Percentiles rank a stretch among this genome's conserved stretches.
These are phyloP conservation scores for Exophiala oligosperma DNA, from an alignment of 2,329 filamentous ascomycete species.

Conservation along the genomic window DNA sequence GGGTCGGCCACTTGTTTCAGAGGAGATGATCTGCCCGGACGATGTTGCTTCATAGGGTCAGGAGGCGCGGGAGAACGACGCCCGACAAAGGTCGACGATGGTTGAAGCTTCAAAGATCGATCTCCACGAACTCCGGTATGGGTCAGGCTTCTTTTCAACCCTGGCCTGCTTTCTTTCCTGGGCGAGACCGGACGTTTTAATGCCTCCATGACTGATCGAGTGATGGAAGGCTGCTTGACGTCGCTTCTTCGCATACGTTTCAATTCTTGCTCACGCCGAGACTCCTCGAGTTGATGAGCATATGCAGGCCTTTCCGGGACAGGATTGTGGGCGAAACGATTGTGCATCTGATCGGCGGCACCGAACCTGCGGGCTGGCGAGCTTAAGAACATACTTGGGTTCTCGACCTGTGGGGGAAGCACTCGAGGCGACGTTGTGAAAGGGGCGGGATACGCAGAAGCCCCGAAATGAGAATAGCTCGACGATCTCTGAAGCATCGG, in stretches of 20 bases:
- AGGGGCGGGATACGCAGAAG: constrained; percentile 42
- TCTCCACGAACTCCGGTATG: constrained; percentile 37
- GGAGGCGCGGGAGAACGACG: constrained; percentile 8
- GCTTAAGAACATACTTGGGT: constrained; percentile 49
- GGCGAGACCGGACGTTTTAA: constrained; percentile 26
- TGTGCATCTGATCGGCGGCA: constrained; percentile 16
- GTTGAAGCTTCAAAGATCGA: constrained; percentile 32
- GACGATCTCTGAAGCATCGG: constrained; percentile 19
- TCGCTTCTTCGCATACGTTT: constrained; percentile 34
- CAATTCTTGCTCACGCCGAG: constrained; percentile 39
- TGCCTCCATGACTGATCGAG: constrained; percentile 31
- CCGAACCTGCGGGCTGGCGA: constrained; percentile 51
- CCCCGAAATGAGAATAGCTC: constrained; percentile 29
- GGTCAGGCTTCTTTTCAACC: constrained; percentile 42
- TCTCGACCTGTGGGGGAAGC: constrained; percentile 38
- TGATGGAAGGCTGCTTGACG: constrained; percentile 31
- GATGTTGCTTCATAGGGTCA: constrained; percentile 39
- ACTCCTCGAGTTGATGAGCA: constrained; percentile 51
- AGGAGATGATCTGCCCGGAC: constrained; percentile 45
- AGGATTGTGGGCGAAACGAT: constrained; percentile 33
- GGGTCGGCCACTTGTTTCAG: constrained; percentile 33
- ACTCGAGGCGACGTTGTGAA: constrained; percentile 48
- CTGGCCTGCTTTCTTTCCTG: constrained; percentile 33
- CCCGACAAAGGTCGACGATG: constrained; percentile 34
- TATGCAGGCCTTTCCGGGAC: constrained; percentile 42